Conservation (phyloP, 257 asterid genomes). For the Nicotiana tabacum region DNA sequence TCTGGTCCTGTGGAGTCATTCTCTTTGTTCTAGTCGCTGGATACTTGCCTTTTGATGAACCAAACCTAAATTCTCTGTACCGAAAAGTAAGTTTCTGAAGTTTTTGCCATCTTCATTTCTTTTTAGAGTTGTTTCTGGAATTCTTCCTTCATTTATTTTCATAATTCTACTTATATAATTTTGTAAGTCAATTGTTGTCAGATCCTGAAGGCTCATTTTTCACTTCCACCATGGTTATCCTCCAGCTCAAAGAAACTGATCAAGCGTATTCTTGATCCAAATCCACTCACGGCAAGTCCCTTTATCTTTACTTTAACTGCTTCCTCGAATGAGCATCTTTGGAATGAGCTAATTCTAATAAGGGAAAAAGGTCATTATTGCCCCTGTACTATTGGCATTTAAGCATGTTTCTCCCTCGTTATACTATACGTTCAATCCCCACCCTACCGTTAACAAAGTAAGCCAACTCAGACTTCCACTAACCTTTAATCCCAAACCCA, state of each 20-base stretch:
- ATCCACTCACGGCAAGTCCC: conserved; percentile 62
- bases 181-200: conserved; percentile 22
- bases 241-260: conserved; percentile 54
- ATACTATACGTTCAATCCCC: too few relatives aligned
- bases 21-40: conserved; percentile 80
- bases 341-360: background rate
- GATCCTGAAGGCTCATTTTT: conserved; percentile 57
- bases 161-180: conserved; percentile 8
- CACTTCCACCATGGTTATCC: conserved; percentile 71
- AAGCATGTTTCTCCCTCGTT: too few relatives aligned
- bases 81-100: conserved; percentile 40
- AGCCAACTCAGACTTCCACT: too few relatives aligned
- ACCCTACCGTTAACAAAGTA: too few relatives aligned
- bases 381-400: too few relatives aligned
- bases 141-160: background rate
- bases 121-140: background rate
- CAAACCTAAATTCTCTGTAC: conserved; percentile 50
- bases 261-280: conserved; percentile 63
- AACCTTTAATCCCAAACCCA: too few relatives aligned
- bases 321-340: background rate
- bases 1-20: conserved; percentile 91
- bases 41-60: conserved; percentile 72
- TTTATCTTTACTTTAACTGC: conserved; percentile 1
- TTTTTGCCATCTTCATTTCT: background rate
- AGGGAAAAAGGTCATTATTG: too few relatives aligned